Percentiles rank a stretch among this genome's conserved stretches.
Evolutionary conservation across 352 stramenopile genomes (phyloP).

Genomic region (Blastocystis sp.): DNA sequence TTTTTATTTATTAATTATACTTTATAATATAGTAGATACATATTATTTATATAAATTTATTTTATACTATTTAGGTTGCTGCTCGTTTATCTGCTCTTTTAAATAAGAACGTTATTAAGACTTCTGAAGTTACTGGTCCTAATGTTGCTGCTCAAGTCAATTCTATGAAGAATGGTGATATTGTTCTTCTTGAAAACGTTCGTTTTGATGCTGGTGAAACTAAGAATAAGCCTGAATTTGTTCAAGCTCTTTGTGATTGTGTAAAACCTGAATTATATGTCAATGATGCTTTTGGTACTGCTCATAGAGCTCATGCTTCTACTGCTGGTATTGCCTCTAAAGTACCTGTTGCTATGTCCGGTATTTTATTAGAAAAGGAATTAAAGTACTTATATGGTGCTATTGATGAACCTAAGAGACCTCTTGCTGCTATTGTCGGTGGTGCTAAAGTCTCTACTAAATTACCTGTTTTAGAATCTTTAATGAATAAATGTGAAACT

Average conservation of each 20-base stretch:
- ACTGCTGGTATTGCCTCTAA: conserved; percentile 78
- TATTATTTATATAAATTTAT: no score
- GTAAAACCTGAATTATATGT: conserved; percentile 86
- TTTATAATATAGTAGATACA: no score
- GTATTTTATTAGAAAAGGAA: conserved; percentile 96
- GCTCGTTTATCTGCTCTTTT: conserved; percentile 70
- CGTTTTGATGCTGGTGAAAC: conserved; percentile 88
- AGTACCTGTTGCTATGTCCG: conserved; percentile 57
- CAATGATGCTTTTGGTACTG: conserved; percentile 97
- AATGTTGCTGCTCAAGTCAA: conserved; percentile 54
- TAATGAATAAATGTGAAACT: conserved; percentile 93
- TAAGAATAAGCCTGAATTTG: conserved; percentile 77
- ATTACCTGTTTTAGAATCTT: conserved; percentile 94
- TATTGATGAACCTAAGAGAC: conserved; percentile 80
- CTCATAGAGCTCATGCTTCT: conserved; percentile 88
- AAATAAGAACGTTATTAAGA: conserved; percentile 66
- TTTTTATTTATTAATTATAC: no score
- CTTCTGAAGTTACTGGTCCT: conserved; percentile 77
- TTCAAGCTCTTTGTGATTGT: conserved; percentile 58
- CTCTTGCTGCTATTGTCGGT: conserved; percentile 89
- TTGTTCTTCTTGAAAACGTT: conserved; percentile 95
- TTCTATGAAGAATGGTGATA: conserved; percentile 48
- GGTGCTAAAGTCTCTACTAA: conserved; percentile 98
- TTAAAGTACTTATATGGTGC: conserved; percentile 94
- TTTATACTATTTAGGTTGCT: conserved; percentile 75